Evolutionary conservation across 345 rosid species (phyloP).

Genomic region (Citrus trifoliata): DNA sequence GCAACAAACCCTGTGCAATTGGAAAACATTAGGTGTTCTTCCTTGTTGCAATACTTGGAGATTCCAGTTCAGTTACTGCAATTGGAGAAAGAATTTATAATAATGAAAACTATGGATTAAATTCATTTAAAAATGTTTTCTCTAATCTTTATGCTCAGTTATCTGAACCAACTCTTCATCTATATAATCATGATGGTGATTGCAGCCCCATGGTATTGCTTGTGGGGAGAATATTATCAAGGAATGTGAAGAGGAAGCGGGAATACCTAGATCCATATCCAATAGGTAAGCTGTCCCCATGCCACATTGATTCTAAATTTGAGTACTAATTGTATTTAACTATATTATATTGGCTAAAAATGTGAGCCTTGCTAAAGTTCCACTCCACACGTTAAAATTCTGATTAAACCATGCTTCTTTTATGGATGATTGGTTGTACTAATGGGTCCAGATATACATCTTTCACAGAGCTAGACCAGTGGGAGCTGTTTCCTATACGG

Average conservation of each 20-base stretch:
- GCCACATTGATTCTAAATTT: slow-evolving; percentile 5
- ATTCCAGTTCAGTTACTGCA: not conserved
- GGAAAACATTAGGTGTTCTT: slow-evolving; percentile 3
- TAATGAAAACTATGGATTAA: not conserved
- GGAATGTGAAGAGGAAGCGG: slow-evolving; percentile 98
- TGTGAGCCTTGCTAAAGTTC: not conserved
- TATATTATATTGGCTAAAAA: not conserved
- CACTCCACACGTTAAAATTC: not conserved
- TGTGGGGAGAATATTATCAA: slow-evolving; percentile 75
- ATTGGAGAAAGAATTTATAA: not conserved
- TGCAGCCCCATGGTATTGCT: slow-evolving; percentile 76
- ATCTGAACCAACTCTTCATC: not conserved
- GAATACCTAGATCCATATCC: slow-evolving; percentile 62
- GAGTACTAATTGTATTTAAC: not conserved
- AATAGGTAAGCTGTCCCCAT: slow-evolving; percentile 33
- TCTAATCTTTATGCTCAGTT: not conserved
- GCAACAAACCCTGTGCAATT: not conserved
- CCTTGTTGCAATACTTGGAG: not conserved
- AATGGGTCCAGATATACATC: slow-evolving; percentile 10
- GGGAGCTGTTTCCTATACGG: slow-evolving; percentile 82
- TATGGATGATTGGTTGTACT: slow-evolving; percentile 8
- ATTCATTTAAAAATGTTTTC: slow-evolving; percentile 1
- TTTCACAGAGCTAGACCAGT: slow-evolving; percentile 65
- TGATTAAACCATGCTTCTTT: not conserved
- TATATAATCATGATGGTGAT: slow-evolving; percentile 11